These are phyloP conservation scores for Aspergillus jensenii DNA, from an alignment of 2,329 filamentous ascomycete genomes.

Conservation along the genomic window DNA sequence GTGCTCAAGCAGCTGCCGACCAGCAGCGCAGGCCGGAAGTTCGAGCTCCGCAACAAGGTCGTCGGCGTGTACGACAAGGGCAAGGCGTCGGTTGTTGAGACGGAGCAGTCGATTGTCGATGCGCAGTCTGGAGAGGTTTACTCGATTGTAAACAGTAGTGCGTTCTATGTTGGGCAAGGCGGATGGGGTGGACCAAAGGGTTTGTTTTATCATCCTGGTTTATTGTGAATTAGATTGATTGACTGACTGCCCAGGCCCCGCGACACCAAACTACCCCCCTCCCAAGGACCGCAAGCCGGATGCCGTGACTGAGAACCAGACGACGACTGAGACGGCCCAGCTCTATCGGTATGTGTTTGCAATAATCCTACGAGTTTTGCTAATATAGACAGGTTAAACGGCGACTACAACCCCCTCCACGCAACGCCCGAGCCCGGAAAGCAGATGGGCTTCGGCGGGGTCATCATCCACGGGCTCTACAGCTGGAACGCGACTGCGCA, in stretches of 20 bases:
- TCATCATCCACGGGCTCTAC: constrained; percentile 86
- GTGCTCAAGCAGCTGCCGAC: constrained; percentile 75
- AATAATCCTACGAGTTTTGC: background rate
- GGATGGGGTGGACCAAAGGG: constrained; percentile 89
- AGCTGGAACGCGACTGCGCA: constrained; percentile 81
- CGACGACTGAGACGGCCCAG: constrained; percentile 68
- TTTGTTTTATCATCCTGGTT: constrained; percentile 20
- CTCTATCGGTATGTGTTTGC: constrained; percentile 60
- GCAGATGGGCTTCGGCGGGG: constrained; percentile 88
- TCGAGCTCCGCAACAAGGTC: constrained; percentile 75
- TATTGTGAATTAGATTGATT: background rate
- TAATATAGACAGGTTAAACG: constrained; percentile 64
- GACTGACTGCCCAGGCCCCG: no score
- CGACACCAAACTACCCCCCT: constrained; percentile 74
- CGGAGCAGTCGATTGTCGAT: constrained; percentile 75
- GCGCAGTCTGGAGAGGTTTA: constrained; percentile 68
- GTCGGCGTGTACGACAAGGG: constrained; percentile 90
- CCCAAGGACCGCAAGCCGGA: constrained; percentile 72
- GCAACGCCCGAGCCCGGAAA: constrained; percentile 79
- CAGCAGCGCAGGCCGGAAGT: constrained; percentile 67
- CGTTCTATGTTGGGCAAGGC: constrained; percentile 79
- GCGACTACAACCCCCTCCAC: constrained; percentile 92
- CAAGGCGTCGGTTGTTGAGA: constrained; percentile 77
- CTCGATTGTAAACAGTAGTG: constrained; percentile 65
- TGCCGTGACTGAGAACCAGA: constrained; percentile 68